Base-by-base conservation (phyloP, 257 asterid genomes). In the Cynanchum wilfordii region DNA sequence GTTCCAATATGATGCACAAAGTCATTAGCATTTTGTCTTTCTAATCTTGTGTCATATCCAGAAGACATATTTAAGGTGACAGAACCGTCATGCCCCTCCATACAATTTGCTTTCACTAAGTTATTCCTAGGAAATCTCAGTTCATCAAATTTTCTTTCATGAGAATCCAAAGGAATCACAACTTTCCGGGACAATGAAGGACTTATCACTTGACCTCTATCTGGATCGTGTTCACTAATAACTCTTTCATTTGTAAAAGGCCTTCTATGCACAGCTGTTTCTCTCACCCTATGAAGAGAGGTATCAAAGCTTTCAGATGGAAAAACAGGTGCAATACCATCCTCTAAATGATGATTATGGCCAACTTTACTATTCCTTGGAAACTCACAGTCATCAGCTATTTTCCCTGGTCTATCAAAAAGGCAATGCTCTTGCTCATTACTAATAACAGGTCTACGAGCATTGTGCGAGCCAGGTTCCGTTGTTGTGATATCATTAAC, bases 341-440 rank as follows among this genome's bases (percentile, higher is more conserved):
- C 22, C 56, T 81, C 79, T 81, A 81, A 42, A 66, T 68, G 73
- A 74, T 38, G 57, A 69, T 79, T 79, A 69, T 67, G 75, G 60
- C 80, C 83, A 74, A 71, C 59, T 70, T 76, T 76, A 84, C 74
- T 72, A 79, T 79, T 77, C 80, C 70, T 77, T 47, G 63, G 66
- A 69, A 68, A 69, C 74, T 52, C 82, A 62, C 49, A 66, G 76
- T 63, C 81, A 68, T 81, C 77, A 42, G 62, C 66, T 50, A 42
- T 63, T 66, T 81, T 74, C 78, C 82, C 83, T 62, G 79, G 69
- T 63, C 78, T 84, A 77, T 76, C 71, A 42, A 17, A 36, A 64
- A 17, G 25, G 56, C 71, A 62, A 69, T 74, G 75, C 70, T 65
- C 72, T 17, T 57, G 71, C 68, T 77, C 82, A 75, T 79, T 78